Percentiles rank a stretch among this genome's conserved stretches.
phyloP scores from a whole-genome alignment of 2,329 filamentous ascomycete species.

The Metarhizium sp. region DNA sequence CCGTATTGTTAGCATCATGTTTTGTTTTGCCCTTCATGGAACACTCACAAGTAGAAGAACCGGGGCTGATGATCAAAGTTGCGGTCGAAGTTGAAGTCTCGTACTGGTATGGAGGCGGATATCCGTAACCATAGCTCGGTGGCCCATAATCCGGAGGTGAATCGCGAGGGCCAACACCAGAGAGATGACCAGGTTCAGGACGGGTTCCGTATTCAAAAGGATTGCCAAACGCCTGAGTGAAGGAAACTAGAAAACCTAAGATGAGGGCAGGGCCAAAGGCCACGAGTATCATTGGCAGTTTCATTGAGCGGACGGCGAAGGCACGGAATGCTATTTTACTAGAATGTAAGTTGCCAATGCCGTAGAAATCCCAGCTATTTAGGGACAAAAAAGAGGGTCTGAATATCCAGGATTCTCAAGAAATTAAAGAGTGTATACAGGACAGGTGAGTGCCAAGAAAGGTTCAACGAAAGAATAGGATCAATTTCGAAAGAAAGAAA shows the following conservation, averaged over 20 bases:
- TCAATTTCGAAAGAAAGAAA: slow-evolving; percentile 4
- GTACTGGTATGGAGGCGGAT: slow-evolving; percentile 12
- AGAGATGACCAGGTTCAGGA: not conserved
- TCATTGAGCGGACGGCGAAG: not conserved
- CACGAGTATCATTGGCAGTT: not conserved
- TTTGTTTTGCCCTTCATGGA: not conserved
- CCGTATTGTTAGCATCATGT: not conserved
- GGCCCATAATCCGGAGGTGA: slow-evolving; percentile 8
- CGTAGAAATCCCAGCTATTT: not conserved
- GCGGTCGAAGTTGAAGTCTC: slow-evolving; percentile 6
- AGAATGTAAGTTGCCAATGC: not conserved
- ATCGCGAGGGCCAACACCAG: slow-evolving; percentile 5
- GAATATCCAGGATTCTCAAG: slow-evolving; percentile 3
- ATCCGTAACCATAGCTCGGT: slow-evolving; percentile 10
- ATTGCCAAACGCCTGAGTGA: not conserved
- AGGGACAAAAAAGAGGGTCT: not conserved
- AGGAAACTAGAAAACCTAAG: slow-evolving; percentile 6
- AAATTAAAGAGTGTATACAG: not conserved
- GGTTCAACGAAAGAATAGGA: slow-evolving; percentile 2
- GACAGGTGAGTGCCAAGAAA: not conserved
- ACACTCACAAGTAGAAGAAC: slow-evolving; percentile 8
- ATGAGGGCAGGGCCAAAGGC: not conserved
- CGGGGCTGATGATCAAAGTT: not conserved
- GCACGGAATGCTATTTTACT: too few relatives aligned
- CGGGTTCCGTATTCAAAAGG: not conserved